Evolutionary conservation across 2,329 filamentous ascomycete genomes (phyloP), one percentile per base, ranked within the genome.

Genomic region (Cercospora berteroae): DNA sequence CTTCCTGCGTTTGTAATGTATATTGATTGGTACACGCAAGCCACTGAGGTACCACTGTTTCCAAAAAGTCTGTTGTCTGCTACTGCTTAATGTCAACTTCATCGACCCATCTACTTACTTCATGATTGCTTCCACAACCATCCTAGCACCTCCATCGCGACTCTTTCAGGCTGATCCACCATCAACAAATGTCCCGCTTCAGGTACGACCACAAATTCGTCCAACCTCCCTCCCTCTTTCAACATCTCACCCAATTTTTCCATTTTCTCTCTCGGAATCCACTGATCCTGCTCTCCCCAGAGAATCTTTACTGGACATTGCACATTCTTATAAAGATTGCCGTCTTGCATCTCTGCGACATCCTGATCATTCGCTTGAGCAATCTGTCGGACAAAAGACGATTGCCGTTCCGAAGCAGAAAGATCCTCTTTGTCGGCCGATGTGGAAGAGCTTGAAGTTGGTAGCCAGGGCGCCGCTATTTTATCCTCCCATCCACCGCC

Each of bases 181-280:
- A 82, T 81, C 1, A 81, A 71, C 5, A 84, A 59, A 76, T 84
- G 82, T 0, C 82, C 82, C 9, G 82, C 82, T 13, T 76, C 71
- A 8, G 79, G 77, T 56, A 81, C 73, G 5, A 80, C 60, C 2
- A 80, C 75, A 39, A 79, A 72, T 18, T 79, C 77, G n/a, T 71
- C 71, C 2, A 76, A 72, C 33, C 52, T 60, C 42, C 74, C 75
- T 3, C 77, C 72, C 42, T 74, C 74, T 3, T 77, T 72, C 20
- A 82, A 64, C 55, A 74, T 68, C 1, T 73, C 70, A 25, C 62
- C 72, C 70, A 81, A 66, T 36, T 70, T 72, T 20, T 74, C 71
- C 56, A 82, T 80, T 29, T 74, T 78, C 60, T 81, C 77, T 0
- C 77, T 75, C 0, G 80, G 81, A 56, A 83, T 78, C 82, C 82